These are phyloP conservation scores for Plantago lanceolata DNA, from an alignment of 305 asterid species.

Conservation along the genomic window DNA sequence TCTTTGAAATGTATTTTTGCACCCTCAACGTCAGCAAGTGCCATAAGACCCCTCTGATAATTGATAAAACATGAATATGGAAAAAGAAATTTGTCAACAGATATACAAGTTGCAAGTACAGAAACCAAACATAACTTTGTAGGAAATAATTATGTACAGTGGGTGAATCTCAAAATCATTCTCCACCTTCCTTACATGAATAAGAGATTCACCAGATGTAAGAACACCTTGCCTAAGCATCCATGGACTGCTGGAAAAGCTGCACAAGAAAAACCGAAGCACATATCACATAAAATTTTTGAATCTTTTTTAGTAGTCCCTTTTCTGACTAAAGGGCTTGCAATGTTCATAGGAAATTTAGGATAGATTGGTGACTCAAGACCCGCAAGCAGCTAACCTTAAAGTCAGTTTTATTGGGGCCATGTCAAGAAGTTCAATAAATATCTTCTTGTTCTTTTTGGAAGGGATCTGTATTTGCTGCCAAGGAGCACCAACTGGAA, in stretches of 20 bases:
- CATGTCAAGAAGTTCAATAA: slow-evolving; percentile 77
- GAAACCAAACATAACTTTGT: slow-evolving; percentile 2
- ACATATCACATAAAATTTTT: slow-evolving; percentile 14
- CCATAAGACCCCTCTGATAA: slow-evolving; percentile 90
- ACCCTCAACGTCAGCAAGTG: slow-evolving; percentile 99
- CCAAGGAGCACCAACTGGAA: slow-evolving; percentile 99
- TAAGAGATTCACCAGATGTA: slow-evolving; percentile 86
- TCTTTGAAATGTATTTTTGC: slow-evolving; percentile 86
- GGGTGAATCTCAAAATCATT: slow-evolving; percentile 13
- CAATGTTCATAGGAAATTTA: slow-evolving; percentile 20
- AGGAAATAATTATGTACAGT: slow-evolving; percentile 2
- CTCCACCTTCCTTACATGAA: slow-evolving; percentile 61
- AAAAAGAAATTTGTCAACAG: slow-evolving; percentile 1
- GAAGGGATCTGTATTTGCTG: slow-evolving; percentile 78
- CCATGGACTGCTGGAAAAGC: slow-evolving; percentile 99
- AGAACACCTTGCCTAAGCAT: slow-evolving; percentile 82
- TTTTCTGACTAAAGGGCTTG: neutral
- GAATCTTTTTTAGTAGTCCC: neutral
- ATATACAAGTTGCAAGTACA: neutral
- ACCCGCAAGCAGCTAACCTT: slow-evolving; percentile 48
- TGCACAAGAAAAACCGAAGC: slow-evolving; percentile 36
- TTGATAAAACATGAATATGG: neutral
- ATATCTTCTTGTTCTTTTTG: slow-evolving; percentile 76
- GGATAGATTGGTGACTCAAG: slow-evolving; percentile 19
- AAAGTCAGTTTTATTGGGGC: slow-evolving; percentile 78